phyloP scores from a whole-genome alignment of 805 yeast species.

The Phaffomyces thermotolerans region DNA sequence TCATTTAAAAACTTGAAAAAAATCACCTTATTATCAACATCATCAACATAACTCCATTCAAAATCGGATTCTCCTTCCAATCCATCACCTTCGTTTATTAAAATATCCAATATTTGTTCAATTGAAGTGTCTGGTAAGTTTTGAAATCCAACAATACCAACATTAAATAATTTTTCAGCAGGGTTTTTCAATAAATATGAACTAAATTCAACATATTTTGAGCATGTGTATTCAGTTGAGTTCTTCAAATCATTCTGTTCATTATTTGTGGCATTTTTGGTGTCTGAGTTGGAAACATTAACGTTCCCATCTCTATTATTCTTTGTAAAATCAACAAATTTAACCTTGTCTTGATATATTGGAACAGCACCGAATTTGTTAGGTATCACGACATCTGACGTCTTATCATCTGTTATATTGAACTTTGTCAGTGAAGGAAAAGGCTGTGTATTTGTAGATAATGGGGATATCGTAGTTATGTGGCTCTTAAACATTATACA shows the following conservation, averaged over 20 bases:
- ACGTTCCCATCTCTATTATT: neutral
- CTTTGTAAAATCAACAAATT: slow-evolving; percentile 4
- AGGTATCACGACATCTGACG: slow-evolving; percentile 4
- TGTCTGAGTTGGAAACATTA: neutral
- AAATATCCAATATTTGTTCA: slow-evolving; percentile 27
- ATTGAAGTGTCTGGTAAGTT: slow-evolving; percentile 24
- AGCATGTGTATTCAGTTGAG: slow-evolving; percentile 5
- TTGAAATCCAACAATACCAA: slow-evolving; percentile 30
- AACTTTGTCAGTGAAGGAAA: neutral
- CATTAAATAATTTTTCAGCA: slow-evolving; percentile 30
- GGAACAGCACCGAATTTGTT: slow-evolving; percentile 19
- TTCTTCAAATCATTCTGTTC: neutral
- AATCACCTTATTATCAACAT: slow-evolving; percentile 28
- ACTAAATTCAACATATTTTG: slow-evolving; percentile 20
- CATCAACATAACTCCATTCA: slow-evolving; percentile 30
- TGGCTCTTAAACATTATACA: slow-evolving; percentile 5
- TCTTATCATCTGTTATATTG: neutral
- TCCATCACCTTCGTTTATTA: slow-evolving; percentile 10
- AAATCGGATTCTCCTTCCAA: slow-evolving; percentile 10
- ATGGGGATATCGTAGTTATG: slow-evolving; percentile 4
- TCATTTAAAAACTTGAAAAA: slow-evolving; percentile 27
- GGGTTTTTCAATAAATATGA: slow-evolving; percentile 28
- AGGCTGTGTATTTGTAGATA: neutral
- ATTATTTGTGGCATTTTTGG: neutral
- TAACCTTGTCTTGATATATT: slow-evolving; percentile 8